These are phyloP conservation scores for Andrographis paniculata DNA, from an alignment of 305 asterid genomes.

Conservation along the genomic window DNA sequence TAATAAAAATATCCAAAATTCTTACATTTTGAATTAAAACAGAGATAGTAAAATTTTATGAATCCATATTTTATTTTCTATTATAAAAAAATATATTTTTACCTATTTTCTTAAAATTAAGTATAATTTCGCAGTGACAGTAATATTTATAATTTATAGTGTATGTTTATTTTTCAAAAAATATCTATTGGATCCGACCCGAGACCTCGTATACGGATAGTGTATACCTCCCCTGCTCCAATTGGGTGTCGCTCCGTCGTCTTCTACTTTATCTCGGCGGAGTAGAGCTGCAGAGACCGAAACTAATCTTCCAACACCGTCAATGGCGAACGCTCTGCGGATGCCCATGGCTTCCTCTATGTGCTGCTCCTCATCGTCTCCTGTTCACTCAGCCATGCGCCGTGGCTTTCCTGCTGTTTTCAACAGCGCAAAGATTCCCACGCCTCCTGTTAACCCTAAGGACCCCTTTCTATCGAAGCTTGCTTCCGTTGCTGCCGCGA, in stretches of 20 bases:
- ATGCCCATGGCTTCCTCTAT: conserved; percentile 57
- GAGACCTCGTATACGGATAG: background rate
- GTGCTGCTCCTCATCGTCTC: conserved; percentile 35
- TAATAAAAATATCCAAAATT: too few species aligned
- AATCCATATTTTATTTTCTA: too few species aligned
- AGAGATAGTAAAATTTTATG: too few species aligned
- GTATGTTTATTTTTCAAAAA: too few species aligned
- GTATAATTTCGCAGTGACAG: too few species aligned
- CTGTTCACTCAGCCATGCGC: conserved; percentile 27
- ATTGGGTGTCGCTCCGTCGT: conserved; percentile 1
- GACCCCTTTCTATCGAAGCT: conserved; percentile 72
- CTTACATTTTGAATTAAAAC: too few species aligned
- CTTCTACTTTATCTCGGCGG: background rate
- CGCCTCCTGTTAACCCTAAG: conserved; percentile 74
- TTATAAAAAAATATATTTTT: too few species aligned
- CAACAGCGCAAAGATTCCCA: conserved; percentile 43
- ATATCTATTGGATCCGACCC: background rate
- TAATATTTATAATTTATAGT: too few species aligned
- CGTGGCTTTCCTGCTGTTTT: conserved; percentile 24
- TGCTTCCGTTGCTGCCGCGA: conserved; percentile 61
- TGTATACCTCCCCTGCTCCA: background rate
- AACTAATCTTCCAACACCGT: background rate
- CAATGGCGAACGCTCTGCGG: conserved; percentile 55
- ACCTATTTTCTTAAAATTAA: too few species aligned
- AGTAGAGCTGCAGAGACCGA: background rate